phyloP scores from a whole-genome alignment of 306 rosid species.

The Glycine soja region DNA sequence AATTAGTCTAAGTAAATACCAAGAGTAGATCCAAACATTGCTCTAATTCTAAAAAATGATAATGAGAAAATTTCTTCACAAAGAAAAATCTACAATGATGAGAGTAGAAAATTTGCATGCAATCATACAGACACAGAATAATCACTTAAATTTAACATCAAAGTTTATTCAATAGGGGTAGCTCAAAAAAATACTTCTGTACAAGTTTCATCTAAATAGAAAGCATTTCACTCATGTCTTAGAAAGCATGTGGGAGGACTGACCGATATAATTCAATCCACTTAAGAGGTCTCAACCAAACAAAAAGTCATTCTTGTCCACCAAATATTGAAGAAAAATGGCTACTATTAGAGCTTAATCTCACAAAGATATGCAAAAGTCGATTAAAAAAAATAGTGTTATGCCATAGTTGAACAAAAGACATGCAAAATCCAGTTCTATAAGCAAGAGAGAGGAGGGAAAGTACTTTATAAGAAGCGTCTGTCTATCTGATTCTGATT shows the following conservation, averaged over 20 bases:
- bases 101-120: constrained; percentile 27
- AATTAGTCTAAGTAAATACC: background rate
- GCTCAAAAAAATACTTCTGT: constrained; percentile 23
- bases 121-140: background rate
- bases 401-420: constrained; percentile 18
- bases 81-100: background rate
- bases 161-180: background rate
- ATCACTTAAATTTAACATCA: constrained; percentile 11
- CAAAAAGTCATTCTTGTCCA: no score
- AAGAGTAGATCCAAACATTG: constrained; percentile 11
- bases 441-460: background rate
- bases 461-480: constrained; percentile 84
- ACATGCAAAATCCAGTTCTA: constrained; percentile 40
- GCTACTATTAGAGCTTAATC: no score
- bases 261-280: no score
- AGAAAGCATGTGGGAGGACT: constrained; percentile 6
- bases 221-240: constrained; percentile 17
- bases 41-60: background rate
- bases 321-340: no score
- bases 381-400: background rate
- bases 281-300: no score
- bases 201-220: constrained; percentile 36
- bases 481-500: constrained; percentile 94
- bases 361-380: background rate
- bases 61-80: background rate